Evolutionary conservation across 257 asterid species (phyloP).

Genomic region (Solanum piurae): DNA sequence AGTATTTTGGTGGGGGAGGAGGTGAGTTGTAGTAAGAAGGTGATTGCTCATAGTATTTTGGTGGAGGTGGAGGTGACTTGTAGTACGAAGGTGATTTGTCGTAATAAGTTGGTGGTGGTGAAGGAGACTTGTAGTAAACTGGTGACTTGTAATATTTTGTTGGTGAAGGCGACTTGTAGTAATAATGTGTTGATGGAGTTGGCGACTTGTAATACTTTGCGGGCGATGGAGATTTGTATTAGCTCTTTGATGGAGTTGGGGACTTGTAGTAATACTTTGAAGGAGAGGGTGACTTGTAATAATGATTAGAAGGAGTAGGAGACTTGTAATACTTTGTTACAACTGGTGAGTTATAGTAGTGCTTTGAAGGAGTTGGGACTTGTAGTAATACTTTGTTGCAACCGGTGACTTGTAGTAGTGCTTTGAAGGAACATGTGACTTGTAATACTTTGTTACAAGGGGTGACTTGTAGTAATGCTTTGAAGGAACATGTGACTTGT

Average conservation of each 20-base stretch:
- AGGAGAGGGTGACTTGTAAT: background rate
- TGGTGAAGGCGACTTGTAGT: background rate
- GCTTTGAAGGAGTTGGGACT: background rate
- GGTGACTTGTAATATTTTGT: background rate
- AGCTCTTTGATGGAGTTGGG: background rate
- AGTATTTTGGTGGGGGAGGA: too few relatives aligned
- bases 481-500: too few relatives aligned
- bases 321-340: background rate
- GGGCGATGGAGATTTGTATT: background rate
- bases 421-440: background rate
- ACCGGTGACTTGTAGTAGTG: background rate
- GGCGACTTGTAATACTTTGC: background rate
- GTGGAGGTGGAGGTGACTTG: background rate
- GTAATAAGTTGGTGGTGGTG: background rate
- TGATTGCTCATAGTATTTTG: background rate
- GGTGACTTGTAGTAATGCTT: too few relatives aligned
- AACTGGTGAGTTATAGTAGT: background rate
- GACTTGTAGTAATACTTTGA: background rate
- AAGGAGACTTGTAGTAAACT: background rate
- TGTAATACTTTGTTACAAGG: too few relatives aligned
- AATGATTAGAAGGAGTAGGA: background rate
- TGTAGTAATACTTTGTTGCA: background rate
- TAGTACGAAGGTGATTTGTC: background rate
- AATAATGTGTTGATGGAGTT: background rate
- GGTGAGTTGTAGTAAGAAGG: too few relatives aligned